Evolutionary conservation across 345 rosid species (phyloP).

Genomic region (Microcos paniculata): DNA sequence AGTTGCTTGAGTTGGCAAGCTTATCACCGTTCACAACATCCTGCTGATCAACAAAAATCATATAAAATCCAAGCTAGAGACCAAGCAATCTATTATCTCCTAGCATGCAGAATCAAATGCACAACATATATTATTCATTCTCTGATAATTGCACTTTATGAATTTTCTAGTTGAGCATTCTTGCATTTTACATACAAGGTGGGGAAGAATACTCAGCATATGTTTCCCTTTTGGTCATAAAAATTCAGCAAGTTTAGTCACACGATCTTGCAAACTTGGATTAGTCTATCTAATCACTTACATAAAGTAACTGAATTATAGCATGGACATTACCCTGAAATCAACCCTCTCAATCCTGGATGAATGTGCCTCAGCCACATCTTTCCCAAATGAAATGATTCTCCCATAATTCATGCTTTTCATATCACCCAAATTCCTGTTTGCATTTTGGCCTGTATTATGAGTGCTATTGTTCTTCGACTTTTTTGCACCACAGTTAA

Average conservation of each 20-base stretch:
- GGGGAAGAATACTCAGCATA: not conserved
- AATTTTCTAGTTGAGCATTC: not conserved
- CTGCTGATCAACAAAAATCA: slow-evolving; percentile 27
- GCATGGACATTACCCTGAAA: slow-evolving; percentile 48
- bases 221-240: too few species aligned
- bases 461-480: slow-evolving; percentile 27
- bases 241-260: not conserved
- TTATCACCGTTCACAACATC: slow-evolving; percentile 42
- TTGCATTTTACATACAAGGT: not conserved
- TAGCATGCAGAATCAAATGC: not conserved
- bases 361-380: slow-evolving; percentile 44
- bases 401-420: slow-evolving; percentile 52
- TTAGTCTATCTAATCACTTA: not conserved
- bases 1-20: slow-evolving; percentile 29
- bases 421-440: slow-evolving; percentile 5
- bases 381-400: slow-evolving; percentile 65
- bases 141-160: not conserved
- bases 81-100: not conserved
- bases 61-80: not conserved
- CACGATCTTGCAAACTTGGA: not conserved
- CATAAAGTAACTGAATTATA: not conserved
- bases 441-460: slow-evolving; percentile 16
- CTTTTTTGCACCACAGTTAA: slow-evolving; percentile 30
- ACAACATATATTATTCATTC: not conserved
- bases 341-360: slow-evolving; percentile 49